Base-by-base conservation (phyloP, 2,329 filamentous ascomycete genomes). In the Penicillium glabrum region DNA sequence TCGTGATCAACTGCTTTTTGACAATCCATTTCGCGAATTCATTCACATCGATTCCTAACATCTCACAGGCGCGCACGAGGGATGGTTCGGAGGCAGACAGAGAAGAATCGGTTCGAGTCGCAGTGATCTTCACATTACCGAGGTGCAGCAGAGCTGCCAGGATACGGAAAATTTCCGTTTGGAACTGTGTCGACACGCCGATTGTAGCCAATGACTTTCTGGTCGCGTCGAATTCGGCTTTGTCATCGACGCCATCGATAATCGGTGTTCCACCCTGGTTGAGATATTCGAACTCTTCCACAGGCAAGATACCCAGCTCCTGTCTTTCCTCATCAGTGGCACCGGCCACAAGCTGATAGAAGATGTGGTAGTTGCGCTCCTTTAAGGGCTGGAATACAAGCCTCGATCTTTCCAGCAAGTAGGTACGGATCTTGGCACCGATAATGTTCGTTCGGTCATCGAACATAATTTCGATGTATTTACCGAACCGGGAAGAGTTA, bases 391-490 rank as follows among this genome's bases (percentile, higher is more conserved):
- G 95, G 77, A 98, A 99, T 19, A 98, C 95, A 68, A 99, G 82
- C 79, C 95, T 89, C 60, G 95, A 98, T 59, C 95, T 90, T 76
- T 99, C 95, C 45, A 99, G 82, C 64, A 99, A 82, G 72, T 99
- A 99, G 54, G 93, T 97, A 67, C 95, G 86, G 72, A 99, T 99
- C 80, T 96, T 96, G 55, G 95, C 95, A 66, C 95, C 95, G 71
- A 98, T 97, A 69, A 99, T 99, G 74, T 96, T 95, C 61, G 91
- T 96, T 69, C 89, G 86, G 61, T 91, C 86, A 78, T 98, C 93
- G 76, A 99, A 99, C 91, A 98, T 93, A 73, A 99, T 99, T 80
- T 99, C 95, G 68, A 99, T 98, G 76, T 99, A 99, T 82, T 99
- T 99, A 75, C 95, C 95, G 77, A 99, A 99, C 70, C 95, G 87